A percentile compares a stretch with the other conserved stretches of the same genome.
phyloP scores from a whole-genome alignment of 1,139 yeast genomes.

The Saccharomyces hybrid region DNA sequence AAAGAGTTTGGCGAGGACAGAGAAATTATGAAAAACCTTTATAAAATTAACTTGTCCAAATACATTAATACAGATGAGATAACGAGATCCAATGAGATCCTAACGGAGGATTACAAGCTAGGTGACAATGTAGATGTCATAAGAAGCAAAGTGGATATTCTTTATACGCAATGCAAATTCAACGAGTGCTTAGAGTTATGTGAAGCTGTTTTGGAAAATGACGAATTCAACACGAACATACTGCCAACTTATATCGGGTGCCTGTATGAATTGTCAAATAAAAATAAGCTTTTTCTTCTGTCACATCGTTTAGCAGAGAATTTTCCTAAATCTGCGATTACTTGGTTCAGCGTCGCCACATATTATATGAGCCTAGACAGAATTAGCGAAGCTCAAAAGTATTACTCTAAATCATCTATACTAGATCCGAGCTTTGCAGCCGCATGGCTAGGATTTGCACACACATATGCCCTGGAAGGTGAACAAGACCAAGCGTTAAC shows the following conservation, averaged over 20 bases:
- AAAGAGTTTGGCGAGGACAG: constrained; percentile 71
- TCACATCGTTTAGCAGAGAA: constrained; percentile 84
- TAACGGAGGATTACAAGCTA: constrained; percentile 65
- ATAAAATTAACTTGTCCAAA: constrained; percentile 69
- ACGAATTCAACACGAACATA: constrained; percentile 63
- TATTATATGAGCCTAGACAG: constrained; percentile 74
- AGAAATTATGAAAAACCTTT: constrained; percentile 67
- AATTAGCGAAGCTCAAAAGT: constrained; percentile 74
- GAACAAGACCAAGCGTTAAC: constrained; percentile 98
- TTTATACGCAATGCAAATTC: constrained; percentile 73
- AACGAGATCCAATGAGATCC: constrained; percentile 56
- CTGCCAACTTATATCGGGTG: constrained; percentile 80
- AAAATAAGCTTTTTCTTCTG: constrained; percentile 67
- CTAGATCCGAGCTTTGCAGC: constrained; percentile 86
- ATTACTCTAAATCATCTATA: constrained; percentile 82
- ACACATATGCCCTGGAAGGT: constrained; percentile 94
- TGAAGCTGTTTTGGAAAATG: constrained; percentile 53
- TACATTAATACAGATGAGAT: constrained; percentile 54
- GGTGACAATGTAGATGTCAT: constrained; percentile 63
- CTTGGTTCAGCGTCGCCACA: constrained; percentile 91
- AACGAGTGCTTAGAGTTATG: constrained; percentile 70
- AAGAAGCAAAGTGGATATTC: constrained; percentile 60
- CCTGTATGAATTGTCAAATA: constrained; percentile 75
- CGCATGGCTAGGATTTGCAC: constrained; percentile 98
- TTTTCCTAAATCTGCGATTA: constrained; percentile 73